Conservation (phyloP, 345 rosid genomes). For the Eucalyptus sideroxylon region DNA sequence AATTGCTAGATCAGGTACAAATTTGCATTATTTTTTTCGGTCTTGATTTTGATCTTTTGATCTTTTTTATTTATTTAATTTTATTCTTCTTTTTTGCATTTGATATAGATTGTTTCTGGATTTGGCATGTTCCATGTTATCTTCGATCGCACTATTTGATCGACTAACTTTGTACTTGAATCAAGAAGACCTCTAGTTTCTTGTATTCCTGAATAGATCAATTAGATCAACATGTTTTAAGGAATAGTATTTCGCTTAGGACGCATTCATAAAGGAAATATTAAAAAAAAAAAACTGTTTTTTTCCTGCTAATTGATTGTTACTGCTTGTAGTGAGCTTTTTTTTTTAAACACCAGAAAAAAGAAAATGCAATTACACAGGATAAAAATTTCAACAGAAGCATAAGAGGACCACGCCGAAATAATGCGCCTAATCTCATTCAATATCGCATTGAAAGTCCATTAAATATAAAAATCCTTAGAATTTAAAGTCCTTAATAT, state of each 20-base stretch:
- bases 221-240: background rate
- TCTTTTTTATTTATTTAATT: background rate
- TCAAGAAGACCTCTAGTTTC: background rate
- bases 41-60: background rate
- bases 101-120: background rate
- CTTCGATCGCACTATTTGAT: background rate
- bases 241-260: background rate
- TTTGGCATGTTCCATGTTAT: background rate
- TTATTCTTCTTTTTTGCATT: background rate
- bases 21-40: background rate
- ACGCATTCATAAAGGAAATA: background rate
- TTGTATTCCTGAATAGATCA: background rate
- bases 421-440: background rate
- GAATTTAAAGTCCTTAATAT: background rate
- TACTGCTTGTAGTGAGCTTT: background rate
- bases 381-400: background rate
- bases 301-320: background rate
- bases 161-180: background rate
- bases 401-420: background rate
- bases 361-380: background rate
- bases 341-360: background rate
- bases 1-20: constrained; percentile 53
- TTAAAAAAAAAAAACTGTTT: background rate
- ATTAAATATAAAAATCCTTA: background rate
- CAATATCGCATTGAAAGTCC: background rate